Evolutionary conservation across 1,284 basidiomycete genomes (phyloP), one percentile per base, ranked within the genome.

Genomic region (Peniophora sp.): DNA sequence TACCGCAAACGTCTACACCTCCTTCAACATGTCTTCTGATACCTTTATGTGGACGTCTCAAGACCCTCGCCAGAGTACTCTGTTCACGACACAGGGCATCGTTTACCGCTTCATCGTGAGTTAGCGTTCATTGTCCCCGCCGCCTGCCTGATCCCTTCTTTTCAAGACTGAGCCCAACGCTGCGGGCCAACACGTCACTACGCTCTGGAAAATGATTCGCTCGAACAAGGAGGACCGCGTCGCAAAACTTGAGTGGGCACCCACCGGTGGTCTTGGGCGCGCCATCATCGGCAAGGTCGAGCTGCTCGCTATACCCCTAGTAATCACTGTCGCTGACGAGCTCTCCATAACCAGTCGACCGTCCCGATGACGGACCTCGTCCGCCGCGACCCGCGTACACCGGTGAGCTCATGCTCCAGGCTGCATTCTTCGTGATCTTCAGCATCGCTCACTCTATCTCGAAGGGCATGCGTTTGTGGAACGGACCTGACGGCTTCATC

Each of bases 21-120:
- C n/a, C n/a, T 47, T 53, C 54, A 46, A 39, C 57, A 83, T 82
- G 78, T 65, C 75, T 22, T 80, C 83, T 66, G 86, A 89, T 57
- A 73, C 88, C 51, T 77, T 89, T 63, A 88, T 82, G 52, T 91
- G 88, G 88, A 90, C 89, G 46, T 88, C 84, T 67, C 80, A 84
- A 61, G 88, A 91, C 67, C 84, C 85, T 59, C 83, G 85, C 50
- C 82, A 89, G 65, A 90, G 89, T 59, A 73, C 79, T 54, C 75
- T 92, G 55, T 91, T 89, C 70, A 41, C 85, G 61, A 77, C 79
- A 36, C 88, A 79, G 77, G 88, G 87, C 53, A 74, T 87, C 51
- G 71, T 86, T 57, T 92, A 91, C 69, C 85, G 87, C 60, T 90
- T 91, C 69, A 77, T 83, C 65, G 86, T 87, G 61, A 57, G 69